Conservation (phyloP, 768 basidiomycete species). For the Suillus subaureus region DNA sequence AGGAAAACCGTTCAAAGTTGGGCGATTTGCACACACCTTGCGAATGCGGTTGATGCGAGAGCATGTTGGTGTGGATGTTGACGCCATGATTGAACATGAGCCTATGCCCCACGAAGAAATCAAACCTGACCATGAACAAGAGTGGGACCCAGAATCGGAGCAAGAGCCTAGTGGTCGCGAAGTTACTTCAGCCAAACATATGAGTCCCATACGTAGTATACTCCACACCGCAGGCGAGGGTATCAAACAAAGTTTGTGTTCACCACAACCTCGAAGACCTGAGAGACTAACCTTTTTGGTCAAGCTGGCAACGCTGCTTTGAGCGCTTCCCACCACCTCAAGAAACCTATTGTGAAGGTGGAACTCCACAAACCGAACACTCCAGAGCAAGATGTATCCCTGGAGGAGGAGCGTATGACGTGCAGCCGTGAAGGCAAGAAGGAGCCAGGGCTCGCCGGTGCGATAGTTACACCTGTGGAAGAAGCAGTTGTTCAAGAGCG, state of each 20-base stretch:
- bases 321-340: conserved; percentile 37
- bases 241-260: conserved; percentile 51
- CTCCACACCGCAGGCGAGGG: conserved; percentile 41
- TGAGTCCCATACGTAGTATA: conserved; percentile 35
- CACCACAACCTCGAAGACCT: background rate
- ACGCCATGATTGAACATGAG: conserved; percentile 79
- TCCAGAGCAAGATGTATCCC: conserved; percentile 32
- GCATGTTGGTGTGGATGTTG: conserved; percentile 94
- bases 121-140: conserved; percentile 51
- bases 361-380: background rate
- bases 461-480: conserved; percentile 69
- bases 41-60: conserved; percentile 95
- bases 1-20: conserved; percentile 92
- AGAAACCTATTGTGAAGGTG: conserved; percentile 28
- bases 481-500: conserved; percentile 62
- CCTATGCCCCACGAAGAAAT: conserved; percentile 56
- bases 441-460: conserved; percentile 58
- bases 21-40: conserved; percentile 93
- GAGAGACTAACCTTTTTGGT: conserved; percentile 13
- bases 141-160: conserved; percentile 78
- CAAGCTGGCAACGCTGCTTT: conserved; percentile 49
- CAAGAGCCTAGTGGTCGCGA: conserved; percentile 51
- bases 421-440: conserved; percentile 53
- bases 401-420: conserved; percentile 55
- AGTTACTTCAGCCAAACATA: conserved; percentile 43